Conservation (phyloP, 1,284 basidiomycete species). For the Tylopilus sp. region DNA sequence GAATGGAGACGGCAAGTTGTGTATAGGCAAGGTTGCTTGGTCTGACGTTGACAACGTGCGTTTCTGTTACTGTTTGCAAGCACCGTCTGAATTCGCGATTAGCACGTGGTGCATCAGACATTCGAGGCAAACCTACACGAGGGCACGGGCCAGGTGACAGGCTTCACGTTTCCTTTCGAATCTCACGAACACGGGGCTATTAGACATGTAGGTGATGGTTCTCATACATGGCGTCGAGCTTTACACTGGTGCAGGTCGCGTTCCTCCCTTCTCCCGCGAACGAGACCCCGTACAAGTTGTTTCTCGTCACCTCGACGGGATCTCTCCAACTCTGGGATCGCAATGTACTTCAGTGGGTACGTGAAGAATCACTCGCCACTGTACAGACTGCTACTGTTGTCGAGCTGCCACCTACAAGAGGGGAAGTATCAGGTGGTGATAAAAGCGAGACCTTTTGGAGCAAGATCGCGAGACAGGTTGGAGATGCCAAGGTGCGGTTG, state of each 20-base stretch:
- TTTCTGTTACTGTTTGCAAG: constrained; percentile 16
- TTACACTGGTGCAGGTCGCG: constrained; percentile 45
- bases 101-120: constrained; percentile 57
- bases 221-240: not conserved
- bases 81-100: not conserved
- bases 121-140: constrained; percentile 55
- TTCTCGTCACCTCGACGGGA: constrained; percentile 76
- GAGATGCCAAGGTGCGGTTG: constrained; percentile 56
- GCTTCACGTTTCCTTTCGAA: constrained; percentile 73
- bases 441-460: constrained; percentile 52
- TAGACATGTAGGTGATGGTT: constrained; percentile 51
- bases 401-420: constrained; percentile 66
- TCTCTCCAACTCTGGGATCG: constrained; percentile 76
- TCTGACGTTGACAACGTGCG: constrained; percentile 57
- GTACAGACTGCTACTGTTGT: constrained; percentile 69
- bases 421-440: constrained; percentile 8
- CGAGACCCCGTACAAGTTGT: constrained; percentile 43
- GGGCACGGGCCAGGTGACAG: constrained; percentile 58
- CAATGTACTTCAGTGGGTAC: constrained; percentile 66
- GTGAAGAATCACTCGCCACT: constrained; percentile 80
- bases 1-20: constrained; percentile 56
- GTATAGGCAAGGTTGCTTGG: constrained; percentile 76
- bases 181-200: constrained; percentile 72
- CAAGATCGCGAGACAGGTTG: constrained; percentile 60
- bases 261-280: constrained; percentile 47